A percentile compares a stretch with the other conserved stretches of the same genome.
Evolutionary conservation across 164 flowering plant genomes (phyloP).

Genomic region (Tetrastigma voinierianum): DNA sequence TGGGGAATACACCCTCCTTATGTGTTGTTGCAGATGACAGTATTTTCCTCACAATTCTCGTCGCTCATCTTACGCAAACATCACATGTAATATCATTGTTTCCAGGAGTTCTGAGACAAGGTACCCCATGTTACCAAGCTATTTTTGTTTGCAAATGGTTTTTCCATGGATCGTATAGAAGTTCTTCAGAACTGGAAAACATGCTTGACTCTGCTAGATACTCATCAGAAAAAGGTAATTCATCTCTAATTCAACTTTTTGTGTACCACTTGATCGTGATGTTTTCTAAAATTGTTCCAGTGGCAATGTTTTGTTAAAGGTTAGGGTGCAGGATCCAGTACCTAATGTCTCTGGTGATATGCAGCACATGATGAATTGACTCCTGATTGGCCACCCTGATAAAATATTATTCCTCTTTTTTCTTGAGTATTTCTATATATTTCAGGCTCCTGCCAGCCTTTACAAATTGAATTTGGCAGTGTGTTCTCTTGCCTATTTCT

Average conservation of each 20-base stretch:
- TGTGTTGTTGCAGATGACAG: constrained; percentile 91
- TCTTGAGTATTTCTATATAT: not conserved
- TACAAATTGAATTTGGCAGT: not conserved
- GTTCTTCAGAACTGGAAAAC: constrained; percentile 41
- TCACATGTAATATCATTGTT: constrained; percentile 63
- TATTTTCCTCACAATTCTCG: constrained; percentile 62
- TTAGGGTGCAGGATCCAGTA: not conserved
- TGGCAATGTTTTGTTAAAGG: not conserved
- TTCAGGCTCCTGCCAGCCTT: not conserved
- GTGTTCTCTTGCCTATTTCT: constrained; percentile 8
- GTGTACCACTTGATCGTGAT: not conserved
- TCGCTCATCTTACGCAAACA: constrained; percentile 48
- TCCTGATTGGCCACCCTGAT: too few relatives aligned
- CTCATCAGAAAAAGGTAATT: constrained; percentile 59
- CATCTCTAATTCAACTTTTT: not conserved
- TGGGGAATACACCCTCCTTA: constrained; percentile 44
- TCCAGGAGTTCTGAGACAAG: constrained; percentile 77
- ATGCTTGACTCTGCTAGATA: constrained; percentile 53
- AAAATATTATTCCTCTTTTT: not conserved
- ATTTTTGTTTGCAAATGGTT: constrained; percentile 67
- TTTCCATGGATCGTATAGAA: constrained; percentile 58
- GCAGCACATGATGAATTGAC: too few relatives aligned
- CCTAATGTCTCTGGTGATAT: too few relatives aligned
- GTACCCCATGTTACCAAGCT: constrained; percentile 54
- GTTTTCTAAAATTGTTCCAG: not conserved